Base-by-base conservation (phyloP, 139 green algal species). In the Coccomyxa sp. region DNA sequence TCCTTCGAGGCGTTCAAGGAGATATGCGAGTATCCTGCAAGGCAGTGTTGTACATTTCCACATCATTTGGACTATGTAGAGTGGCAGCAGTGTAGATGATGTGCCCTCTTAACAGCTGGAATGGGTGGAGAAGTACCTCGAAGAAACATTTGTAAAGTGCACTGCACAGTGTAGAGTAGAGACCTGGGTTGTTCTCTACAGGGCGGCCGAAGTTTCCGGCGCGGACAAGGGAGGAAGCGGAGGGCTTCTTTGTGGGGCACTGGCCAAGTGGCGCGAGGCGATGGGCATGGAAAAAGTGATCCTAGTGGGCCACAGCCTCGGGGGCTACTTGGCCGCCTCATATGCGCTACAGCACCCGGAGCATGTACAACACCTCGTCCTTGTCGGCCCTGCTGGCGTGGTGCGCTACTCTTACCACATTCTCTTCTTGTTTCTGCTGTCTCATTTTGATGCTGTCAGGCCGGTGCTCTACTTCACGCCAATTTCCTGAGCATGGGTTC, bases 371-470 rank as follows among this genome's bases (percentile, higher is more conserved):
- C 94, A 98, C 85, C 90, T 98, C 27, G 85, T 98, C 67, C 89
- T 98, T 17, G 94, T 98, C 23, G 95, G 90, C 63, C 95, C 95
- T 28, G 95, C 94, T 16, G 95, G 95, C 21, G 82, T 98, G 80
- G 91, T 95, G 86, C 85, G 89, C 45, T 17, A 25, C 13, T 10
- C 9, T 1, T 51, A 51, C 38, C 38, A 51, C 38, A 51, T 11
- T 3, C 38, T 51, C 38, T n/a, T n/a, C n/a, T n/a, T 51, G 3
- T 51, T 51, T n/a, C n/a, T n/a, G n/a, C 38, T 75, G 66, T 75
- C 25, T 75, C n/a, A 75, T 28, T 7, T 75, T 75, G 66, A 13
- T 10, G 3, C 9, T 27, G 9, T 27, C 25, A 27, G 3, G 66
- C 66, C 66, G 3, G 9, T 51, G 7, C 38, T 7, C 38, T 51